Percentiles rank a stretch among this genome's conserved stretches.
These are phyloP conservation scores for Colletotrichum sp. DNA, from an alignment of 2,329 filamentous ascomycete species.

Conservation along the genomic window DNA sequence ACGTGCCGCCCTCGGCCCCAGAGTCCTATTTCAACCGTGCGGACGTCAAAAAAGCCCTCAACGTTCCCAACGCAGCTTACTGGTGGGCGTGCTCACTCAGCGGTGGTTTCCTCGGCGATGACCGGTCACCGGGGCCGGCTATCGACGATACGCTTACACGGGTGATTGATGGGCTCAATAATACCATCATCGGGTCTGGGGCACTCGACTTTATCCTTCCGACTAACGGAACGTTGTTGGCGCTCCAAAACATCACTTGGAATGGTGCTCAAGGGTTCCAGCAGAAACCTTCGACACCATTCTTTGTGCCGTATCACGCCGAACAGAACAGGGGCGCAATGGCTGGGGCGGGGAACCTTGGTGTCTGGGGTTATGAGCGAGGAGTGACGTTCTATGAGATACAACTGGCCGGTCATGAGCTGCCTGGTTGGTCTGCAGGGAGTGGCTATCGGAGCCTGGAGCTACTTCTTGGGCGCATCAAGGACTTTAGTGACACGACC, in stretches of 20 bases:
- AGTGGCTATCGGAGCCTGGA: slow-evolving; percentile 30
- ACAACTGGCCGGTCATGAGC: slow-evolving; percentile 24
- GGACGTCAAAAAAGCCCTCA: slow-evolving; percentile 72
- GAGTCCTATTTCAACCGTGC: slow-evolving; percentile 72
- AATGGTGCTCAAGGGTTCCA: slow-evolving; percentile 69
- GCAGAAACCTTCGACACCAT: slow-evolving; percentile 37
- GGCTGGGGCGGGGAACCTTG: slow-evolving; percentile 8
- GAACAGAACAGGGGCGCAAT: slow-evolving; percentile 31
- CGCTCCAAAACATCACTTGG: slow-evolving; percentile 77
- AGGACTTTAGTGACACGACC: background rate
- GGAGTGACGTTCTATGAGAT: slow-evolving; percentile 21
- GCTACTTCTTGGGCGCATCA: slow-evolving; percentile 26
- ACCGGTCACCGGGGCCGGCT: background rate
- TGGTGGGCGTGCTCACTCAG: slow-evolving; percentile 29
- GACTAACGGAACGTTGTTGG: slow-evolving; percentile 65
- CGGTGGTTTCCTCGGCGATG: slow-evolving; percentile 27
- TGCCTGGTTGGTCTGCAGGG: slow-evolving; percentile 30
- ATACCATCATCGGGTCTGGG: slow-evolving; percentile 32
- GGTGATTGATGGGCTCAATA: slow-evolving; percentile 33
- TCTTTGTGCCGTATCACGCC: slow-evolving; percentile 20
- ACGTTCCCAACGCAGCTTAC: slow-evolving; percentile 53
- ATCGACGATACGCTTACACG: slow-evolving; percentile 21
- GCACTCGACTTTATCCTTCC: slow-evolving; percentile 60
- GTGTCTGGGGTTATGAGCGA: slow-evolving; percentile 17
- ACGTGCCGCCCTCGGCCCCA: slow-evolving; percentile 58